A percentile compares a stretch with the other conserved stretches of the same genome.
Evolutionary conservation across 2,329 filamentous ascomycete species (phyloP).

Genomic region (Ophiostoma populinum): DNA sequence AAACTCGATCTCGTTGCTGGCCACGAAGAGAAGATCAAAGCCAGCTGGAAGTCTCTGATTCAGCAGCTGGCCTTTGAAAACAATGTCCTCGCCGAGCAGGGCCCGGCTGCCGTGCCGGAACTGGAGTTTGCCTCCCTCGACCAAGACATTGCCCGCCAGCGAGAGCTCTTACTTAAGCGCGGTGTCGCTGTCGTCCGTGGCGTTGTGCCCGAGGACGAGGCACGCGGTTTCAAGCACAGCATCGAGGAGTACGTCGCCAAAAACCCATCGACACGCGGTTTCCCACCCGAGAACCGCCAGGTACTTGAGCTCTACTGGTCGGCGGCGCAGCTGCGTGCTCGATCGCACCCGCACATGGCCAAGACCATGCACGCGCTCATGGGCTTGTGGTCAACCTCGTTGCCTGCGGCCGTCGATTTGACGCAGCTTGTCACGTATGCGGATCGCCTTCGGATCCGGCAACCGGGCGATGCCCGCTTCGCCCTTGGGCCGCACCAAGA

Average conservation of each 20-base stretch:
- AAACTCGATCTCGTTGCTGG: conserved; percentile 35
- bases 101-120: conserved; percentile 33
- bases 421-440: conserved; percentile 47
- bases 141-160: conserved; percentile 18
- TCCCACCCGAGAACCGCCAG: conserved; percentile 39
- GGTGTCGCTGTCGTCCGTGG: conserved; percentile 48
- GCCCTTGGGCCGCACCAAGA: conserved; percentile 59
- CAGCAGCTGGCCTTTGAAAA: conserved; percentile 12
- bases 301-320: conserved; percentile 66
- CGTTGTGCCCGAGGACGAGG: conserved; percentile 45
- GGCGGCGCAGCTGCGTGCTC: conserved; percentile 46
- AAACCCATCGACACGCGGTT: conserved; percentile 46
- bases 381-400: conserved; percentile 38
- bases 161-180: conserved; percentile 38
- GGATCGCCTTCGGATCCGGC: conserved; percentile 53
- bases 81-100: conserved; percentile 25
- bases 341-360: conserved; percentile 47
- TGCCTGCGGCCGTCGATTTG: conserved; percentile 4
- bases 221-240: conserved; percentile 45
- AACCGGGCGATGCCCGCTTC: conserved; percentile 53
- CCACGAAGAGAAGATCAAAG: conserved; percentile 27
- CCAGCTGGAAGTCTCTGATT: conserved; percentile 15
- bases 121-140: conserved; percentile 30
- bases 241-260: conserved; percentile 45
- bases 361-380: conserved; percentile 44